Percentiles rank a stretch among this genome's conserved stretches.
Conservation (phyloP, 345 rosid species). For the Linum trigynum region DNA sequence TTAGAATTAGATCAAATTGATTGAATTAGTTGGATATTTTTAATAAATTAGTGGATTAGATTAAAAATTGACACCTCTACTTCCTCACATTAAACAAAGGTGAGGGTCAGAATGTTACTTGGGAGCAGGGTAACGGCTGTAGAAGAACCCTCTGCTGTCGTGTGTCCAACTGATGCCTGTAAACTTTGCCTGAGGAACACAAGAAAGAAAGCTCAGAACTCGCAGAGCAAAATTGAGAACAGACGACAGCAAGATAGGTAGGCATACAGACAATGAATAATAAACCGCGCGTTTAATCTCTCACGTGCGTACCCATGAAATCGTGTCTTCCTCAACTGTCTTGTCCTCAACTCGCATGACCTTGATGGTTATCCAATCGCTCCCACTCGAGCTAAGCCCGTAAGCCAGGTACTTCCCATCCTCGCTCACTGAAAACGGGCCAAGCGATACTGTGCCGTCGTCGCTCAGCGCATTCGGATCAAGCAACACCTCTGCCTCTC, state of each 20-base stretch:
- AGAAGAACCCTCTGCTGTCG: constrained; percentile 80
- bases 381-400: constrained; percentile 75
- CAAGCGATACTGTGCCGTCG: constrained; percentile 82
- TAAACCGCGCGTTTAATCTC: not conserved
- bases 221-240: not conserved
- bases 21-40: too few relatives aligned
- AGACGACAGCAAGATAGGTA: not conserved
- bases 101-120: constrained; percentile 33
- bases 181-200: constrained; percentile 57
- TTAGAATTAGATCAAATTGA: too few relatives aligned
- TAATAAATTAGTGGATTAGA: too few relatives aligned
- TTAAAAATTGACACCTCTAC: not conserved
- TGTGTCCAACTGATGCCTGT: constrained; percentile 74
- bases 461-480: constrained; percentile 78
- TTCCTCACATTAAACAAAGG: constrained; percentile 3
- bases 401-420: constrained; percentile 73
- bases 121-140: constrained; percentile 80
- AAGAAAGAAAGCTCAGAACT: not conserved
- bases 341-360: constrained; percentile 54
- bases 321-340: constrained; percentile 52
- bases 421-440: constrained; percentile 37
- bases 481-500: constrained; percentile 62
- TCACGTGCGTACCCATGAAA: constrained; percentile 51
- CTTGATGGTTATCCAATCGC: constrained; percentile 85
- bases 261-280: not conserved